Percentiles rank a stretch among this genome's conserved stretches.
These are phyloP conservation scores for Heliosperma pusillum DNA, from an alignment of 148 eudicot species.

Conservation along the genomic window DNA sequence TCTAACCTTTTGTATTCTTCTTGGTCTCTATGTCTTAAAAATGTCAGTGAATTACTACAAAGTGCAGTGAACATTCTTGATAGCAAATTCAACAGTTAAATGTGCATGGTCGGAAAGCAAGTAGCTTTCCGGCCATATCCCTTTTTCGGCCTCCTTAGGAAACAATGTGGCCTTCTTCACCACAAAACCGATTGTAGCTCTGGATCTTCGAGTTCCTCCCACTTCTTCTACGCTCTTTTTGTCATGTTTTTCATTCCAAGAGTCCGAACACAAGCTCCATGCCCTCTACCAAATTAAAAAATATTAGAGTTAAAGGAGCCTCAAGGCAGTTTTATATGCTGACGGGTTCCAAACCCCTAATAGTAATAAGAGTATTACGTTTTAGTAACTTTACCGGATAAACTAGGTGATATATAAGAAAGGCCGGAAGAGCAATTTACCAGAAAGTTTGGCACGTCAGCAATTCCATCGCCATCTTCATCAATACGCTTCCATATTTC, in stretches of 20 bases:
- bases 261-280: conserved; percentile 23
- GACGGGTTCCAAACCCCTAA: too few species aligned
- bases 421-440: conserved; percentile 24
- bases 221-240: conserved; percentile 11
- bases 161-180: conserved; percentile 41
- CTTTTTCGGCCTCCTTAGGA: conserved; percentile 43
- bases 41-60: neutral
- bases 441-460: conserved; percentile 29
- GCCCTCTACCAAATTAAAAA: conserved; percentile 19
- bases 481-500: conserved; percentile 42
- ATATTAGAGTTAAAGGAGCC: too few species aligned
- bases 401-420: neutral
- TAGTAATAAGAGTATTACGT: too few species aligned
- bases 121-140: conserved; percentile 49
- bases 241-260: conserved; percentile 13
- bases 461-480: conserved; percentile 39
- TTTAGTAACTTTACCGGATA: neutral
- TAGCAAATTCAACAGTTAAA: conserved; percentile 39
- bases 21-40: too few species aligned
- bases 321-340: too few species aligned
- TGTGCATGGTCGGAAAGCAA: conserved; percentile 51
- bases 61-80: conserved; percentile 20
- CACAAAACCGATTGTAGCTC: conserved; percentile 26
- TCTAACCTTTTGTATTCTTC: too few species aligned
- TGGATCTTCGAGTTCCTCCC: conserved; percentile 3